Evolutionary conservation across 2,329 filamentous ascomycete genomes (phyloP).

Genomic region (Fusarium transvaalense): DNA sequence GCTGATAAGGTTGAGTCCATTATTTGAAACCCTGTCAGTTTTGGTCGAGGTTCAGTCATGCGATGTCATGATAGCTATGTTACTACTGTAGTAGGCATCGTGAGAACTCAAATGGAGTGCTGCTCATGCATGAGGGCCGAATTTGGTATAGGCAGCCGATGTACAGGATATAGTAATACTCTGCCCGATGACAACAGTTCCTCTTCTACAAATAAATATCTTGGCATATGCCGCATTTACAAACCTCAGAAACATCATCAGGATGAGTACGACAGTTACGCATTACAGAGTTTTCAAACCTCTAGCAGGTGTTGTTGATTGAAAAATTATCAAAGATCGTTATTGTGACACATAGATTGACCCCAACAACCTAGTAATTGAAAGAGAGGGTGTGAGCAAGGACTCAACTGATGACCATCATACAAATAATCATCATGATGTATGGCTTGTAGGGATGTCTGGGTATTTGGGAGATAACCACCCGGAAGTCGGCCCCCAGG

Average conservation of each 20-base stretch:
- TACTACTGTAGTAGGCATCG: neutral
- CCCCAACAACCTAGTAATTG: neutral
- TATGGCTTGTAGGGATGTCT: slow-evolving; percentile 1
- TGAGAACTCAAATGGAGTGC: slow-evolving; percentile 4
- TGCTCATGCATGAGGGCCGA: neutral
- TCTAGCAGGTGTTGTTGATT: neutral
- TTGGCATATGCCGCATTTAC: neutral
- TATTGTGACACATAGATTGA: neutral
- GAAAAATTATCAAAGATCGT: too few species aligned
- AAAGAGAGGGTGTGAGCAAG: neutral
- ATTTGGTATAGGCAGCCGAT: neutral
- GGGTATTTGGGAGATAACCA: neutral
- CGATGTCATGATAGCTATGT: slow-evolving; percentile 24
- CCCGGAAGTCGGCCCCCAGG: slow-evolving; percentile 6
- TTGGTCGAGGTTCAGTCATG: neutral
- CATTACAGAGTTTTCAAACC: neutral
- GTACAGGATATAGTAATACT: neutral
- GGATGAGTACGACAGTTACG: neutral
- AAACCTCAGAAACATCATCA: neutral
- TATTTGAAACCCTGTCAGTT: neutral
- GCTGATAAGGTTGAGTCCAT: neutral
- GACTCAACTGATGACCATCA: slow-evolving; percentile 17
- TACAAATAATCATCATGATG: slow-evolving; percentile 29
- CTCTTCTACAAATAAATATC: neutral
- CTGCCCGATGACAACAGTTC: too few species aligned